Evolutionary conservation across 352 stramenopile genomes (phyloP).

Genomic region (Phytopythium oedochilum): DNA sequence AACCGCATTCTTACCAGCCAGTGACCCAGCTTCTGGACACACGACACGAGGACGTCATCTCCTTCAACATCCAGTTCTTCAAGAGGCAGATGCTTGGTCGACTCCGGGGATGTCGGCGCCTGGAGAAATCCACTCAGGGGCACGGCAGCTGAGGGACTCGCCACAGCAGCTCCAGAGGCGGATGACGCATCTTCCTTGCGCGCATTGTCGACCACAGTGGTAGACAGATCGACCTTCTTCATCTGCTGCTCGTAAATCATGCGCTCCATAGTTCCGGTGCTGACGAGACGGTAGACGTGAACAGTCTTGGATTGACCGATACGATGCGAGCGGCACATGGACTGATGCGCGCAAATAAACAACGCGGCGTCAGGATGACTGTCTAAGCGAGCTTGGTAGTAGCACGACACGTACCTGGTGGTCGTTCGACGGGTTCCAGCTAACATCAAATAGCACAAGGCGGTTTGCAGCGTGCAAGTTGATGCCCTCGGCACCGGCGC

Average conservation of each 20-base stretch:
- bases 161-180: neutral
- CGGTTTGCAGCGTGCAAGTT: conserved; percentile 89
- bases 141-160: conserved; percentile 7
- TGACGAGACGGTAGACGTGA: conserved; percentile 91
- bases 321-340: conserved; percentile 90
- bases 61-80: conserved; percentile 32
- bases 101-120: conserved; percentile 27
- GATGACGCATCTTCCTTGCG: conserved; percentile 1
- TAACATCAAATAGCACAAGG: conserved; percentile 89
- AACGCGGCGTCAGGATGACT: too few relatives aligned
- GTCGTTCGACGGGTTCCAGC: conserved; percentile 90
- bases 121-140: conserved; percentile 61
- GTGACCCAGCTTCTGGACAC: conserved; percentile 40
- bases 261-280: conserved; percentile 90
- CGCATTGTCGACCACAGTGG: conserved; percentile 66
- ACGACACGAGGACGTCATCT: conserved; percentile 58
- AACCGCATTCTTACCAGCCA: conserved; percentile 46
- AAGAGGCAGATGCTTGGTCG: conserved; percentile 20
- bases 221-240: conserved; percentile 81
- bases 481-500: conserved; percentile 82
- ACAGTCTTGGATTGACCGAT: conserved; percentile 88
- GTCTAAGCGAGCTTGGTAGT: neutral
- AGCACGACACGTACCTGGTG: conserved; percentile 52
- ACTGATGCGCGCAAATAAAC: conserved; percentile 27
- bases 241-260: conserved; percentile 91